Evolutionary conservation across 1,284 basidiomycete species (phyloP).

Genomic region (Macrocystidia cucumis): DNA sequence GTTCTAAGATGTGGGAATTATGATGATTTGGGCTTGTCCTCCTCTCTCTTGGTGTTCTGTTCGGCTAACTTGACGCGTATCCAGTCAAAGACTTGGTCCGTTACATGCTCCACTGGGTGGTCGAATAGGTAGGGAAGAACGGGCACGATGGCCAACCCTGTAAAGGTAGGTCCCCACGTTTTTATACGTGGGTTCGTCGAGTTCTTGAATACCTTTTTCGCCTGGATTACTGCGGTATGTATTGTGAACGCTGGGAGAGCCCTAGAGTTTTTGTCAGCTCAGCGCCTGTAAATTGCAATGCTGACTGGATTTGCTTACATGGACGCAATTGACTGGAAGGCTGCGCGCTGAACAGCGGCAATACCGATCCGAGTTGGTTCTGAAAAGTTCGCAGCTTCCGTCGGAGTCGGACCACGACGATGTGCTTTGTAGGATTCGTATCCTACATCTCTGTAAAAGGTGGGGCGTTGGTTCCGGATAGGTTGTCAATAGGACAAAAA

Average conservation of each 20-base stretch:
- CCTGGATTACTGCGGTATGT: conserved; percentile 77
- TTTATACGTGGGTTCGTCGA: conserved; percentile 55
- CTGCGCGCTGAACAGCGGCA: conserved; percentile 68
- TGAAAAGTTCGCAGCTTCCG: conserved; percentile 73
- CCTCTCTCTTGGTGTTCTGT: conserved; percentile 15
- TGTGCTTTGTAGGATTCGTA: conserved; percentile 89
- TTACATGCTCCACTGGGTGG: conserved; percentile 70
- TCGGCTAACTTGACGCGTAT: conserved; percentile 43
- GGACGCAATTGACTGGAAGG: conserved; percentile 86
- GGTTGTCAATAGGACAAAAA: conserved; percentile 9
- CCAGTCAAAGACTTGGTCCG: conserved; percentile 62
- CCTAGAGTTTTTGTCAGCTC: conserved; percentile 29
- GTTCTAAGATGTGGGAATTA: neutral
- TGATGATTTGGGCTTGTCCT: conserved; percentile 15
- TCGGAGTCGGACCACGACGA: conserved; percentile 60
- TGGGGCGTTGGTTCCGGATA: conserved; percentile 7
- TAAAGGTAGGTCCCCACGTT: conserved; percentile 78
- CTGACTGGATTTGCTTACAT: conserved; percentile 49
- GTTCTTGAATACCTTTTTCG: conserved; percentile 69
- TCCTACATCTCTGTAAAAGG: conserved; percentile 75
- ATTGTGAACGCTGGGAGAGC: conserved; percentile 77
- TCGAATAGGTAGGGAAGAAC: conserved; percentile 80
- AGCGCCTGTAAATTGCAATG: conserved; percentile 4
- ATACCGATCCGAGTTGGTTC: conserved; percentile 69
- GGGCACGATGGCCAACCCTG: conserved; percentile 75